Evolutionary conservation across 129 eudicot species (phyloP).

Genomic region (Arctium minus): DNA sequence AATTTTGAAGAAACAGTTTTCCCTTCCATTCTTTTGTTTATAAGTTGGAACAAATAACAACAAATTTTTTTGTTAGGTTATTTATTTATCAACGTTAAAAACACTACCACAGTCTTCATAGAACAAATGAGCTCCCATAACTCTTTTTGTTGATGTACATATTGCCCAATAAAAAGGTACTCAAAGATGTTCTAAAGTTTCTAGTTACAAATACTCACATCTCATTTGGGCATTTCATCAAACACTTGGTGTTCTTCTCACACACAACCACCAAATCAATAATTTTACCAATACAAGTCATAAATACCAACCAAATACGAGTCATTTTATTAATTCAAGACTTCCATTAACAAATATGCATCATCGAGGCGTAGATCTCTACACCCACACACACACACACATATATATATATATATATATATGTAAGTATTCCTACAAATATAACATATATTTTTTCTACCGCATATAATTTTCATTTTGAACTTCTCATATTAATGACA

Average conservation of each 20-base stretch:
- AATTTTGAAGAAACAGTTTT: no score
- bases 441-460: not conserved
- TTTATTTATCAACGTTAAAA: not conserved
- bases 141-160: not conserved
- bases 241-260: slow-evolving; percentile 21
- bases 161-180: not conserved
- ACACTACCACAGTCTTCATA: not conserved
- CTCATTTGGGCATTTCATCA: slow-evolving; percentile 19
- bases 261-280: not conserved
- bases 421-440: no score
- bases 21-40: not conserved
- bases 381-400: no score
- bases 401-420: no score
- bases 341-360: not conserved
- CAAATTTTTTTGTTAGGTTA: not conserved
- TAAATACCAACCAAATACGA: no score
- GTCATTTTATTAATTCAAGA: not conserved
- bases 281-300: not conserved
- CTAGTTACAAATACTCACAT: not conserved
- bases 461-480: not conserved
- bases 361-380: no score
- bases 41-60: not conserved
- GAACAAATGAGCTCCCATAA: not conserved
- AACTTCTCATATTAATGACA: not conserved
- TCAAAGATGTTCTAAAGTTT: not conserved